Percentiles rank a stretch among this genome's conserved stretches.
phyloP scores from a whole-genome alignment of 305 asterid species.

The Solanum hybrid region DNA sequence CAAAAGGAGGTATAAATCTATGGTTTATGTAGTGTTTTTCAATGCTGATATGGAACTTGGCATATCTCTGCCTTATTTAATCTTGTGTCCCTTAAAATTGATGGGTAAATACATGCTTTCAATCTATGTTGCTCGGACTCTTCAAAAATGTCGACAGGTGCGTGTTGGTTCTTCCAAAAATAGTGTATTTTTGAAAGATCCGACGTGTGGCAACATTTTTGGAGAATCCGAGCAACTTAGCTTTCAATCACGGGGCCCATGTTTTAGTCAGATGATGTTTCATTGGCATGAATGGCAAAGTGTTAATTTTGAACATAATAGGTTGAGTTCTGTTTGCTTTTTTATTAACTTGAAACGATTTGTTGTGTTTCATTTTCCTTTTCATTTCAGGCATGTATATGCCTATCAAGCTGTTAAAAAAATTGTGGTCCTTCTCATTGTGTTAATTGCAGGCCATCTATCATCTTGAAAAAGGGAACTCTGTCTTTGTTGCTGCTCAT shows the following conservation, averaged over 20 bases:
- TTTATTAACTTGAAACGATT: not conserved
- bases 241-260: not conserved
- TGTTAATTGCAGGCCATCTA: slow-evolving; percentile 63
- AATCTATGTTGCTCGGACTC: not conserved
- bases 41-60: not conserved
- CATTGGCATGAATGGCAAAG: not conserved
- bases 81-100: not conserved
- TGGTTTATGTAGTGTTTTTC: not conserved
- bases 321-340: not conserved
- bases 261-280: not conserved
- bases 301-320: not conserved
- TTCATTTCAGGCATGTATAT: not conserved
- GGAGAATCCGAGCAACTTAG: not conserved
- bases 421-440: slow-evolving; percentile 3
- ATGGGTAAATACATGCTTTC: not conserved
- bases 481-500: slow-evolving; percentile 95
- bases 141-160: not conserved
- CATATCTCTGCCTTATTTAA: not conserved
- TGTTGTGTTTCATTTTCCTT: not conserved
- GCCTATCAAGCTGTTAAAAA: not conserved
- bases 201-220: not conserved
- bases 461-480: slow-evolving; percentile 90
- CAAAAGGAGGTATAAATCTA: slow-evolving; percentile 75
- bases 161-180: not conserved
- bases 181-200: not conserved